Percentiles rank a stretch among this genome's conserved stretches.
phyloP scores from a whole-genome alignment of 495 filamentous ascomycete genomes.

The Neurospora intermedia region DNA sequence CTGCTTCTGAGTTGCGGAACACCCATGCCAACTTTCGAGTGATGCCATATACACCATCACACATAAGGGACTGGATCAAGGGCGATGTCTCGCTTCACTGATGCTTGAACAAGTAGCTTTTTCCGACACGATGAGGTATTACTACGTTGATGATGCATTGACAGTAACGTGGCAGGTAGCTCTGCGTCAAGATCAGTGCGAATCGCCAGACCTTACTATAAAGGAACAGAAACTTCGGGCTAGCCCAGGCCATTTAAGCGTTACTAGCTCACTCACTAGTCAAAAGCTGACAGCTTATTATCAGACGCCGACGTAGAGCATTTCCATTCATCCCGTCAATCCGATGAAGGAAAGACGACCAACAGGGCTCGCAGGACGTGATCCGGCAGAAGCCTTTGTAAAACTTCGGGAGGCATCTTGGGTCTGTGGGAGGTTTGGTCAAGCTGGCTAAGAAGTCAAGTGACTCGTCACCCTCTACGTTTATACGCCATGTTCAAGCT shows the following conservation, averaged over 20 bases:
- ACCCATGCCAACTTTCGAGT: neutral
- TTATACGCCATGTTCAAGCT: neutral
- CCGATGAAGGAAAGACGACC: neutral
- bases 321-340: neutral
- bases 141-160: neutral
- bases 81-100: neutral
- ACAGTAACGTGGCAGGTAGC: neutral
- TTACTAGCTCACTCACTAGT: neutral
- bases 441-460: neutral
- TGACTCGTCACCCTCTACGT: neutral
- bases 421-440: neutral
- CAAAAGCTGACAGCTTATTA: neutral
- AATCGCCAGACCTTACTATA: neutral
- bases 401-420: neutral
- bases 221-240: neutral
- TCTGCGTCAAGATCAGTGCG: neutral
- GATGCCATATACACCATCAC: neutral
- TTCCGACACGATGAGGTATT: neutral
- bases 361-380: neutral
- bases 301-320: neutral
- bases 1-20: neutral
- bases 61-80: neutral
- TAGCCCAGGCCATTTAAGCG: neutral
- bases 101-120: neutral
- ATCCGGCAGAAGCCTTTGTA: neutral